A percentile compares a stretch with the other conserved stretches of the same genome.
phyloP scores from a whole-genome alignment of 768 basidiomycete species.

The Galerina sulciceps region DNA sequence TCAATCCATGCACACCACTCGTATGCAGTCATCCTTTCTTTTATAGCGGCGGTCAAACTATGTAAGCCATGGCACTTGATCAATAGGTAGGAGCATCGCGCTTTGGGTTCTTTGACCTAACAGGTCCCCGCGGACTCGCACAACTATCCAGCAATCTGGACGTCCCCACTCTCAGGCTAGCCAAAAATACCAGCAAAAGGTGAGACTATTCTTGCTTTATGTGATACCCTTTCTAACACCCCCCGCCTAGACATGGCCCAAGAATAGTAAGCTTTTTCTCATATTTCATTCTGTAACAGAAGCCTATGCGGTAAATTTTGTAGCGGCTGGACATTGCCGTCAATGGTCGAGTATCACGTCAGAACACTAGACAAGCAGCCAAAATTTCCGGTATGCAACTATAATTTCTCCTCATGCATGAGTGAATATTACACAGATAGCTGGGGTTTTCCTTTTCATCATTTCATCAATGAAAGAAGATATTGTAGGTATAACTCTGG shows the following conservation, averaged over 20 bases:
- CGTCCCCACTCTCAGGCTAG: conserved; percentile 10
- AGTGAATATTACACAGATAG: conserved; percentile 7
- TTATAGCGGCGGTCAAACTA: too few species aligned
- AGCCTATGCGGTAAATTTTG: conserved; percentile 4
- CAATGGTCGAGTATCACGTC: conserved; percentile 4
- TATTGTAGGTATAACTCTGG: conserved; percentile 15
- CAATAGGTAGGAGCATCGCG: background rate
- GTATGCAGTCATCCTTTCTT: too few species aligned
- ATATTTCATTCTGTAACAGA: conserved; percentile 1
- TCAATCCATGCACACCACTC: too few species aligned
- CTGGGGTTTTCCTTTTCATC: conserved; percentile 1
- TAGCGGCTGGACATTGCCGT: conserved; percentile 6
- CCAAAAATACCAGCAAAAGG: conserved; percentile 7
- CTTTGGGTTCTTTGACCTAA: background rate
- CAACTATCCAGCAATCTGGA: conserved; percentile 13
- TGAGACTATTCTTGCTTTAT: conserved; percentile 14
- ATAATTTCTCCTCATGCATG: conserved; percentile 6
- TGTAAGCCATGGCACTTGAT: too few species aligned
- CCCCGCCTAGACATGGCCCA: background rate
- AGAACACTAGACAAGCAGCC: background rate
- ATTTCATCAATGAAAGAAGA: conserved; percentile 4
- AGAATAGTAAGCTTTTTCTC: conserved; percentile 4
- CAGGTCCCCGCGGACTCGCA: conserved; percentile 19
- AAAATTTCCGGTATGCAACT: conserved; percentile 6
- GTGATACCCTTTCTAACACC: conserved; percentile 19